These are phyloP conservation scores for Pleurotus tuoliensis DNA, from an alignment of 768 basidiomycete species.

Conservation along the genomic window DNA sequence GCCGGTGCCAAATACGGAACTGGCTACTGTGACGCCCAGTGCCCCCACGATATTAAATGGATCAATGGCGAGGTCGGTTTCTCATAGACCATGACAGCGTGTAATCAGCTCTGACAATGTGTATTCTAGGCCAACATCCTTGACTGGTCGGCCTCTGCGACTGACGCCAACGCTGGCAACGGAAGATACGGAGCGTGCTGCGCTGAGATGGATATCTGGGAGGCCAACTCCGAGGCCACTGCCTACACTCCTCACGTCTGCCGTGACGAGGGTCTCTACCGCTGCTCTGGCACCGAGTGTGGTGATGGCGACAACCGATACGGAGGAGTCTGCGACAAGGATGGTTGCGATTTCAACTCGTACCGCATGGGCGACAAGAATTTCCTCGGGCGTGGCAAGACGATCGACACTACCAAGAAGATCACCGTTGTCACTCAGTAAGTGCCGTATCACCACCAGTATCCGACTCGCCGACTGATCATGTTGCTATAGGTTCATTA, in stretches of 20 bases:
- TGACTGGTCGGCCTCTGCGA: slow-evolving; percentile 9
- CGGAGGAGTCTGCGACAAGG: slow-evolving; percentile 35
- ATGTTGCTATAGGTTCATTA: slow-evolving; percentile 45
- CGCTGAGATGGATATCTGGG: slow-evolving; percentile 44
- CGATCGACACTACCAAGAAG: slow-evolving; percentile 32
- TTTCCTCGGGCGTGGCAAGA: slow-evolving; percentile 37
- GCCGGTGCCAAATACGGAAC: slow-evolving; percentile 27
- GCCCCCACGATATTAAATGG: slow-evolving; percentile 43
- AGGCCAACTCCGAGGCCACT: slow-evolving; percentile 37
- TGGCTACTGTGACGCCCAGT: slow-evolving; percentile 25
- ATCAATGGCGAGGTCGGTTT: slow-evolving; percentile 34
- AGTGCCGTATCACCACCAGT: slow-evolving; percentile 42
- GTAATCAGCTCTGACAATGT: background rate
- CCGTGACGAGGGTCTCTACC: slow-evolving; percentile 25
- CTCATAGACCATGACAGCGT: slow-evolving; percentile 22
- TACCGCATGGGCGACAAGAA: slow-evolving; percentile 34
- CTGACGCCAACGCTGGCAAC: slow-evolving; percentile 30
- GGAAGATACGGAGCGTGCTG: slow-evolving; percentile 39
- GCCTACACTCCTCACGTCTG: slow-evolving; percentile 40
- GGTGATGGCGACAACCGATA: slow-evolving; percentile 37
- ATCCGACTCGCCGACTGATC: slow-evolving; percentile 39
- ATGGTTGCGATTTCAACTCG: slow-evolving; percentile 46
- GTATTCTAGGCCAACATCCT: background rate
- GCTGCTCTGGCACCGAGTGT: slow-evolving; percentile 31
- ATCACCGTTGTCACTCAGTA: slow-evolving; percentile 36